Conservation (phyloP, 2,329 filamentous ascomycete species). For the Corinectria fuckeliana region DNA sequence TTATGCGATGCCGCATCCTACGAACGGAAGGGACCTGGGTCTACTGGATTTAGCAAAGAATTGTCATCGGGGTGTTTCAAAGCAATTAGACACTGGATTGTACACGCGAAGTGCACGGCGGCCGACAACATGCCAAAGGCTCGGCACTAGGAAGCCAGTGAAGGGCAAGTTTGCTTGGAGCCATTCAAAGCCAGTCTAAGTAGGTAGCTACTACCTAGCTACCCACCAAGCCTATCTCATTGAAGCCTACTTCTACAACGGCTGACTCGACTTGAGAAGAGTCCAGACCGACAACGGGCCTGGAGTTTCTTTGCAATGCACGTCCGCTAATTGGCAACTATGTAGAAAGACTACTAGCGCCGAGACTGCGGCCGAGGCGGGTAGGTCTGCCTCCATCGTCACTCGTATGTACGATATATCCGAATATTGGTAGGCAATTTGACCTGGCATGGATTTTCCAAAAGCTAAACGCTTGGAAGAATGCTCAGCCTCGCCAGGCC, state of each 20-base stretch:
- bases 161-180: neutral
- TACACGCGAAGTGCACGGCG: neutral
- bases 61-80: neutral
- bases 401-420: neutral
- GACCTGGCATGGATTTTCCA: neutral
- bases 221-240: no score
- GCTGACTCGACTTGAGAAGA: neutral
- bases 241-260: no score
- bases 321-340: constrained; percentile 20
- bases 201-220: no score
- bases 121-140: neutral
- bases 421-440: neutral
- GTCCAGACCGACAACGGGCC: neutral
- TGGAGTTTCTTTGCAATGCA: neutral
- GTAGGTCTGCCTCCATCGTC: neutral
- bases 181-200: neutral
- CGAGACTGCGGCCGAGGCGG: neutral
- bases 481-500: constrained; percentile 35
- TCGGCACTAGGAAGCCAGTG: neutral
- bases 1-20: constrained; percentile 1
- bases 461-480: constrained; percentile 4
- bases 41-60: neutral
- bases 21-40: no score
- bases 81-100: neutral
- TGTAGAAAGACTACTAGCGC: neutral